Conservation (phyloP, 2,329 filamentous ascomycete genomes). For the Penicillium expansum region DNA sequence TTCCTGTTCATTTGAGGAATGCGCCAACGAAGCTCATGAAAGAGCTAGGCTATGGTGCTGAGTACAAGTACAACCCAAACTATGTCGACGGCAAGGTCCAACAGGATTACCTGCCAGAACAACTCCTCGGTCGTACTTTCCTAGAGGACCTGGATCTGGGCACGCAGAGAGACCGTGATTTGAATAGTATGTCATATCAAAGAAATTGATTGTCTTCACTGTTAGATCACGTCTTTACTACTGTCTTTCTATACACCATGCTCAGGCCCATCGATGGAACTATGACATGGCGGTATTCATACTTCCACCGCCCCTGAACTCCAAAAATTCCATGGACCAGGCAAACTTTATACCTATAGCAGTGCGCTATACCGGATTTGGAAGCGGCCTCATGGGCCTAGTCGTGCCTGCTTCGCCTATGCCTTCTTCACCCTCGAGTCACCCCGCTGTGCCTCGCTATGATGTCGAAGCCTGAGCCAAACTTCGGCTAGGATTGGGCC, state of each 20-base stretch:
- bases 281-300: neutral
- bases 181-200: conserved; percentile 30
- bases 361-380: neutral
- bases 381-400: neutral
- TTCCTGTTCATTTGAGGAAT: conserved; percentile 86
- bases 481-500: neutral
- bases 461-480: neutral
- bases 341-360: neutral
- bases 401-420: neutral
- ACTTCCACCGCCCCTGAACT: neutral
- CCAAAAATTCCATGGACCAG: neutral
- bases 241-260: neutral
- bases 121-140: conserved; percentile 67
- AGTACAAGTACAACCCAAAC: conserved; percentile 96
- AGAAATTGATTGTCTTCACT: neutral
- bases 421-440: no score
- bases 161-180: conserved; percentile 69
- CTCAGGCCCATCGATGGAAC: neutral
- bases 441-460: neutral
- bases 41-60: conserved; percentile 82
- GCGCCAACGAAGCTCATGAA: conserved; percentile 92
- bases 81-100: conserved; percentile 76
- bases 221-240: neutral
- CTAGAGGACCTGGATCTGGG: conserved; percentile 79
- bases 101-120: conserved; percentile 87